phyloP scores from a whole-genome alignment of 176 grass and related monocot species.

The Urochloa ruziziensis region DNA sequence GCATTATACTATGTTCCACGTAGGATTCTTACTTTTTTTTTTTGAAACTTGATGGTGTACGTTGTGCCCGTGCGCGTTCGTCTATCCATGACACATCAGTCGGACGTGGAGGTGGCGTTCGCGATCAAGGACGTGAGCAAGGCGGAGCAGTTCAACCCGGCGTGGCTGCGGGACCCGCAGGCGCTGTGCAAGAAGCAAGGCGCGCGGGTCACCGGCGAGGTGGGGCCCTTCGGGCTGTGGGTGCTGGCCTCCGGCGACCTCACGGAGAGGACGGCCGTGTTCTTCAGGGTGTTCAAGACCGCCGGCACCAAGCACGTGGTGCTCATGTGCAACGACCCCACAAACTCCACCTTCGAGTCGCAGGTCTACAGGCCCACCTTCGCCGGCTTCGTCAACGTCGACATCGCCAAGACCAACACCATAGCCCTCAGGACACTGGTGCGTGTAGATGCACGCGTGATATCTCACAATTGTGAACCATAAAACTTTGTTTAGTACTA shows the following conservation, averaged over 20 bases:
- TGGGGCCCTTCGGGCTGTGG: conserved; percentile 84
- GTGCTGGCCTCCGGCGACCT: conserved; percentile 51
- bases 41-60: too few species aligned
- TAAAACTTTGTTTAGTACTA: neutral
- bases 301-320: conserved; percentile 31
- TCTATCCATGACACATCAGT: too few species aligned
- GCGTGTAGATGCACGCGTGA: too few species aligned
- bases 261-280: conserved; percentile 53
- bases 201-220: conserved; percentile 43
- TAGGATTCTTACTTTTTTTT: too few species aligned
- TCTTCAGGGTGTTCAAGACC: conserved; percentile 59
- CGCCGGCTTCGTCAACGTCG: conserved; percentile 52
- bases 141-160: conserved; percentile 64
- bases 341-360: conserved; percentile 26
- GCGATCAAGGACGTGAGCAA: conserved; percentile 49
- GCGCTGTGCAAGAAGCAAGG: conserved; percentile 41
- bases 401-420: conserved; percentile 21
- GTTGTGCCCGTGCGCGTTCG: too few species aligned
- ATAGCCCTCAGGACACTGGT: conserved; percentile 48
- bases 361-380: conserved; percentile 50
- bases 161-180: conserved; percentile 55
- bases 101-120: conserved; percentile 76
- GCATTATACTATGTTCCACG: too few species aligned
- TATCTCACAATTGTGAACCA: neutral
- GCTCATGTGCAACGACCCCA: conserved; percentile 62